These are phyloP conservation scores for Martensiomyces pterosporus DNA, from an alignment of 192 early-diverging fungal genomes.

Conservation along the genomic window DNA sequence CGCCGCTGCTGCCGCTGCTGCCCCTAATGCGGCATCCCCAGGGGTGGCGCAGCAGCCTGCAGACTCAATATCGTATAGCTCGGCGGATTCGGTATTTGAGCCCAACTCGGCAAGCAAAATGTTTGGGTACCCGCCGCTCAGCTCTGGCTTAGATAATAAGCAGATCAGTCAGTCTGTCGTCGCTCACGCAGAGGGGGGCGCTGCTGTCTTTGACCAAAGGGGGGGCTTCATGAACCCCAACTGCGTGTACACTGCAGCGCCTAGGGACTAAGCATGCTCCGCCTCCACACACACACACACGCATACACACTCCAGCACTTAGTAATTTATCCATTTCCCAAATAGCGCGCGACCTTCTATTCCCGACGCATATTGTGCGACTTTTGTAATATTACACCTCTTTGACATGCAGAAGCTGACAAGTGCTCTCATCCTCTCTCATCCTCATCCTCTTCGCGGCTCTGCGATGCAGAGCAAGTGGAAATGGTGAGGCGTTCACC, in stretches of 20 bases:
- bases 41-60: conserved; percentile 23
- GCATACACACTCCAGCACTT: neutral
- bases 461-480: no score
- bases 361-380: no score
- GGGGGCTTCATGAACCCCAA: neutral
- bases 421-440: no score
- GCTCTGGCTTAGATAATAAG: no score
- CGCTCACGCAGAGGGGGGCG: no score
- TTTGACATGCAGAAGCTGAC: no score
- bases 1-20: neutral
- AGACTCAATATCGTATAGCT: conserved; percentile 16
- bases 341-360: no score
- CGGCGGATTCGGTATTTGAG: conserved; percentile 18
- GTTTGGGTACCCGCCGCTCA: conserved; percentile 15
- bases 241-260: neutral
- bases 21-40: neutral
- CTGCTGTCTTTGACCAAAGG: neutral
- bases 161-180: no score
- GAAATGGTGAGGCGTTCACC: no score
- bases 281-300: neutral
- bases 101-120: conserved; percentile 2
- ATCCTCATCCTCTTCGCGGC: no score
- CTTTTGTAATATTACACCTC: no score
- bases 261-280: neutral
- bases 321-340: neutral